These are phyloP conservation scores for Malus hybrid DNA, from an alignment of 331 rosid species.

Conservation along the genomic window DNA sequence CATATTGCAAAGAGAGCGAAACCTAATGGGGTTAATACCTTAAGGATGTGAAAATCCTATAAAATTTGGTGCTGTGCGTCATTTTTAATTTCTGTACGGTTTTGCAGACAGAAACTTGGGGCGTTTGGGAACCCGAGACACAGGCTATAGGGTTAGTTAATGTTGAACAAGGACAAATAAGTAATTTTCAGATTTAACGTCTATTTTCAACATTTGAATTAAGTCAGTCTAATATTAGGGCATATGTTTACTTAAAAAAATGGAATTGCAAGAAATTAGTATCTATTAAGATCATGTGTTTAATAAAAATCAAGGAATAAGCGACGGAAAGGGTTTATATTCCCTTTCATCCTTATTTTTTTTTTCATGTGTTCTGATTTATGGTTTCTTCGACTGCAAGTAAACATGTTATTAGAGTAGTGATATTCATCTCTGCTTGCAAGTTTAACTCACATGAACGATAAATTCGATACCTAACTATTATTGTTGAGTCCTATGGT, in stretches of 20 bases:
- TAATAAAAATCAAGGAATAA: too few species aligned
- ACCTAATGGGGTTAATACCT: slow-evolving; percentile 26
- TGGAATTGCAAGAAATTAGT: too few species aligned
- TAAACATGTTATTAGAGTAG: not conserved
- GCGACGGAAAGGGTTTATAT: too few species aligned
- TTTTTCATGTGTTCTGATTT: too few species aligned
- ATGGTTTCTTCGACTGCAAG: too few species aligned
- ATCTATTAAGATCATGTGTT: too few species aligned
- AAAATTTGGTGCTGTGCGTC: not conserved
- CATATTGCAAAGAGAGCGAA: slow-evolving; percentile 50
- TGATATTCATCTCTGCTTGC: not conserved
- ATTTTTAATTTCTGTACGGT: not conserved
- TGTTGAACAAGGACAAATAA: not conserved
- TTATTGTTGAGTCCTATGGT: not conserved
- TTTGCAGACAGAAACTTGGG: not conserved
- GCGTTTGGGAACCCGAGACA: not conserved
- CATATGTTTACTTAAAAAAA: too few species aligned
- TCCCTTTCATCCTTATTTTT: not conserved
- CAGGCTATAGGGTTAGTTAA: not conserved
- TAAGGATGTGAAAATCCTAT: slow-evolving; percentile 7
- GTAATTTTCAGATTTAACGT: too few species aligned
- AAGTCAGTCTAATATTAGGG: too few species aligned
- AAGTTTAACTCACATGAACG: not conserved
- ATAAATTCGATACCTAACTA: too few species aligned
- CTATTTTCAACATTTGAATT: too few species aligned